Conservation (phyloP, 495 filamentous ascomycete genomes). For the Xylaria nigripes region DNA sequence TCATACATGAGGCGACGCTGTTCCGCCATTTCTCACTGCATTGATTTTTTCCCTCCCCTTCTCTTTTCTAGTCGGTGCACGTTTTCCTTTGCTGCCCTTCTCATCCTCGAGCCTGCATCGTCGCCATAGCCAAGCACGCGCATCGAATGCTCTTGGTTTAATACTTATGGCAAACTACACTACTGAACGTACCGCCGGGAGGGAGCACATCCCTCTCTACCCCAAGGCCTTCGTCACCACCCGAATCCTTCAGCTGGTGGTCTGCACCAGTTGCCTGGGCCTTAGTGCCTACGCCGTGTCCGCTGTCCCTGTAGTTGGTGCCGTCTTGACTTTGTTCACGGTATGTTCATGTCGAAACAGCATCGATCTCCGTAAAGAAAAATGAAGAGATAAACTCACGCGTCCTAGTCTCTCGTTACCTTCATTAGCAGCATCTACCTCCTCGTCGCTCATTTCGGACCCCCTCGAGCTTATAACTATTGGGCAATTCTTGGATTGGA, state of each 20-base stretch:
- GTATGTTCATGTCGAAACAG: slow-evolving; percentile 23
- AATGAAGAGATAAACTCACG: slow-evolving; percentile 2
- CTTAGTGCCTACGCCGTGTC: slow-evolving; percentile 54
- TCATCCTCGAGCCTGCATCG: too few species aligned
- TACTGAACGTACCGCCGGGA: slow-evolving; percentile 22
- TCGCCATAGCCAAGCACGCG: too few species aligned
- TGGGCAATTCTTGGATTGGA: slow-evolving; percentile 41
- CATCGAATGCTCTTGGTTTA: background rate
- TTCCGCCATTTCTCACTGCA: too few species aligned
- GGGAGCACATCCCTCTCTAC: slow-evolving; percentile 38
- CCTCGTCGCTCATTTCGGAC: slow-evolving; percentile 26
- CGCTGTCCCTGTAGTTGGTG: slow-evolving; percentile 21
- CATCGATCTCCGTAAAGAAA: background rate
- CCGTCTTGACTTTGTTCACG: slow-evolving; percentile 31
- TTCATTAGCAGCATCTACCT: slow-evolving; percentile 35
- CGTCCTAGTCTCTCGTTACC: slow-evolving; percentile 31
- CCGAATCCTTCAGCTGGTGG: slow-evolving; percentile 52
- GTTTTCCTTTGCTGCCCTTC: too few species aligned
- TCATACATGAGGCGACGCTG: too few species aligned
- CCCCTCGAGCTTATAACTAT: slow-evolving; percentile 38
- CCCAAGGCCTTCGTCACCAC: slow-evolving; percentile 46
- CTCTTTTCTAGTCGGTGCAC: too few species aligned
- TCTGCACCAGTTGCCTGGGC: slow-evolving; percentile 60
- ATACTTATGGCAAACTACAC: slow-evolving; percentile 4
- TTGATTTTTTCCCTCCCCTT: too few species aligned